These are phyloP conservation scores for Globisporangium viniferum DNA, from an alignment of 352 stramenopile genomes.

Conservation along the genomic window DNA sequence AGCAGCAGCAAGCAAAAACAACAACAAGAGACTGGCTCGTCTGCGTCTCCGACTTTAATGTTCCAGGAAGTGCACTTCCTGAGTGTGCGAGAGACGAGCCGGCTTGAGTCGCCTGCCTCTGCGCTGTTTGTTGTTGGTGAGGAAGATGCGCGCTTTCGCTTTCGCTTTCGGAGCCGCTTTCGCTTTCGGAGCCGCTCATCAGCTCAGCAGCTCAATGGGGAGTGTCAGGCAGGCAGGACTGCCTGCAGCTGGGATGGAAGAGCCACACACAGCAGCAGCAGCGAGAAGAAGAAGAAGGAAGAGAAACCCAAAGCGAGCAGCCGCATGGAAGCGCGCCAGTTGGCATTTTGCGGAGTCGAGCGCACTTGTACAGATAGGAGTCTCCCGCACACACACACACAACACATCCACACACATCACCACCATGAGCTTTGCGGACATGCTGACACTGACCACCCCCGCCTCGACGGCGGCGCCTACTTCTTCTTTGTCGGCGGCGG, in stretches of 20 bases:
- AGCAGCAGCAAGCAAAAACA: not conserved
- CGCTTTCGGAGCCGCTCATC: not conserved
- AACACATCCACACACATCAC: not conserved
- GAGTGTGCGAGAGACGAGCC: not conserved
- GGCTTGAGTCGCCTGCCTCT: not conserved
- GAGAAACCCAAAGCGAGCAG: not conserved
- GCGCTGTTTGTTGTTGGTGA: not conserved
- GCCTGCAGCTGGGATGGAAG: not conserved
- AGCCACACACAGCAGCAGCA: not conserved
- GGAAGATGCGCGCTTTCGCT: not conserved
- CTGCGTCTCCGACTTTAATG: not conserved
- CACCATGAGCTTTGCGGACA: constrained; percentile 17
- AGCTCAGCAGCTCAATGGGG: not conserved
- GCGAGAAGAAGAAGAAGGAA: not conserved
- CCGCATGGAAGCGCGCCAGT: constrained; percentile 12
- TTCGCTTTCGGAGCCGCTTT: too few species aligned
- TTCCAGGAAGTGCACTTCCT: not conserved
- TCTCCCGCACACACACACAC: not conserved
- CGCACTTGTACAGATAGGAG: not conserved
- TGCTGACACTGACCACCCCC: constrained; percentile 4
- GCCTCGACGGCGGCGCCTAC: not conserved
- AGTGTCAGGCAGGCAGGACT: not conserved
- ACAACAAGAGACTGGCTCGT: not conserved
- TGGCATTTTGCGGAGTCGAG: constrained; percentile 16
- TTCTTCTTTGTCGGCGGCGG: not conserved